Conservation (phyloP, 1,139 yeast species). For the Diutina rugosa region DNA sequence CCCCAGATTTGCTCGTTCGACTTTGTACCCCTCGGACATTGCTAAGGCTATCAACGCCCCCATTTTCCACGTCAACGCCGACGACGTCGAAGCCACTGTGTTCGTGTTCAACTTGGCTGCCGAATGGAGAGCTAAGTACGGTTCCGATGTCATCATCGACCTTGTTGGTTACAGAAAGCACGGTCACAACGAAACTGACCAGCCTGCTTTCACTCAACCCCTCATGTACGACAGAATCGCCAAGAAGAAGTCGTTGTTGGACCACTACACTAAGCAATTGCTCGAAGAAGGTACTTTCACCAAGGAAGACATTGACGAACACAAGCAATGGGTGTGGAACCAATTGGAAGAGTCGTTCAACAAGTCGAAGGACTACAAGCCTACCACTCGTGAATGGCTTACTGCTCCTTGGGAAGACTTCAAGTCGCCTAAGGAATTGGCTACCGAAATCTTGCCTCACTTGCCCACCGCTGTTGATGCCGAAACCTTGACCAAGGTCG, state of each 20-base stretch:
- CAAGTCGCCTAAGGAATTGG: conserved; percentile 95
- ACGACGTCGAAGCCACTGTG: conserved; percentile 88
- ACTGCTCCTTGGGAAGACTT: conserved; percentile 99
- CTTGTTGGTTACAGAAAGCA: conserved; percentile 97
- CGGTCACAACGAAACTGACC: conserved; percentile 99
- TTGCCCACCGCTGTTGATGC: conserved; percentile 88
- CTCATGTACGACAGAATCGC: conserved; percentile 89
- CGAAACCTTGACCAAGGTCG: conserved; percentile 60
- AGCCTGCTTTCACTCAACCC: conserved; percentile 97
- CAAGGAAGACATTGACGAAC: conserved; percentile 83
- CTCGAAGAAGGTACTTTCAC: conserved; percentile 82
- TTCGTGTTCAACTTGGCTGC: conserved; percentile 94
- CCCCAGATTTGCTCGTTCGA: conserved; percentile 94
- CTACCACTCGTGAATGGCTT: conserved; percentile 94
- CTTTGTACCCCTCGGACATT: conserved; percentile 95
- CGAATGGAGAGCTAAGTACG: conserved; percentile 96
- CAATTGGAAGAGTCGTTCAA: conserved; percentile 79
- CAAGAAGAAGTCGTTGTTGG: conserved; percentile 78
- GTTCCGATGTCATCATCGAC: conserved; percentile 90
- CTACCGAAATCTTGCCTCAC: conserved; percentile 90
- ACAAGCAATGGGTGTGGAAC: conserved; percentile 97
- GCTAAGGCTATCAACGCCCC: conserved; percentile 97
- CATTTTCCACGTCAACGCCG: conserved; percentile 97
- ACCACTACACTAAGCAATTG: conserved; percentile 70
- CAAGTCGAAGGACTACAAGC: conserved; percentile 80